Evolutionary conservation across 441 rosid genomes (phyloP), one percentile per base, ranked within the genome.

Genomic region (Gossypium laxum): DNA sequence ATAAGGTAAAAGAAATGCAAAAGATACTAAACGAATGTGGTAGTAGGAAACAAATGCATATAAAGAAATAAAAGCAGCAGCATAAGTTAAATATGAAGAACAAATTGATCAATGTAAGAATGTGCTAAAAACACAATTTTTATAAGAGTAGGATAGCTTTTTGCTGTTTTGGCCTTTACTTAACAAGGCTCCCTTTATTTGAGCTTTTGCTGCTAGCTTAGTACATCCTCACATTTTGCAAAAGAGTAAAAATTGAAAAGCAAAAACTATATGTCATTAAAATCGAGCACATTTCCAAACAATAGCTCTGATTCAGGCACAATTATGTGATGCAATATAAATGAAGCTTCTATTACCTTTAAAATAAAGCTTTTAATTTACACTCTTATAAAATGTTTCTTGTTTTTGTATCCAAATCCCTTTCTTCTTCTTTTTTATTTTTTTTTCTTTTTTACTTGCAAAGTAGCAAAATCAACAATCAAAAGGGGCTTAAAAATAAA

Each of bases 211-310:
- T n/a, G n/a, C 41, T 26, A 58, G 41, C 38, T 58, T 1, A n/a
- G 5, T 58, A n/a, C 18, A 58, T 58, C 63, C 41, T 58, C 63
- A 58, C 34, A 58, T 58, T 57, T 24, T n/a, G 41, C 63, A 26
- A 12, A 4, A 57, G 18, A 12, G 18, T 24, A 57, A 54, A 57
- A 24, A 24, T 32, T 26, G 38, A 24, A 26, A 12, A 57, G 7
- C 15, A 24, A 12, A 12, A 24, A 1, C 15, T 14, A 14, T 26
- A 58, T 58, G 28, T 58, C 41, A 58, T 5, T 26, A 2, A 58
- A 28, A 58, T 1, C 5, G 2, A 58, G 7, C 63, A 56, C 12
- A 56, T 22, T 21, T n/a, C 61, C 61, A 56, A 56, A 56, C 30
- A 22, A 10, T 56, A 3, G 14, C 54, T 48, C 54, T 5, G 15